Base-by-base conservation (phyloP, 2,329 filamentous ascomycete genomes). In the Curvularia verruculosa region DNA sequence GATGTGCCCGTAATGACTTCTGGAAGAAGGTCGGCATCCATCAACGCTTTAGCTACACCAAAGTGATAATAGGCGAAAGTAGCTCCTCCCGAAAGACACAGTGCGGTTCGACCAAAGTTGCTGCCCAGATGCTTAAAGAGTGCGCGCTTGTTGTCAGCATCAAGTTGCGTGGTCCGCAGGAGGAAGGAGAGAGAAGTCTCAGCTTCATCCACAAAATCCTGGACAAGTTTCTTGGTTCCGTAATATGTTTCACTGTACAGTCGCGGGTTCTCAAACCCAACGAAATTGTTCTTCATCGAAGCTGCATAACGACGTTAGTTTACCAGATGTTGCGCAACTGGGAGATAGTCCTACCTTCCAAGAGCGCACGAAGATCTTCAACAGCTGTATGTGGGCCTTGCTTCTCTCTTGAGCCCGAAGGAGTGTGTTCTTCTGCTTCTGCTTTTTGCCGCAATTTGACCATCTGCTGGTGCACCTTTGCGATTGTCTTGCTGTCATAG, bases 211-310 rank as follows among this genome's bases (percentile, higher is more conserved):
- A 96, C 81, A 71, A 94, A 98, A 53, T 88, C 87, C 77, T 98
- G 95, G 28, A 96, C 91, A 63, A 97, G 78, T 59, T 95, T 87
- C 77, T 99, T 99, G n/a, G 95, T 98, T 29, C 95, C 95, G 67
- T 92, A 96, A 74, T 99, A 99, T 3, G 94, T 96, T 79, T 98
- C 93, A 69, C 91, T 96, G 75, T 99, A 99, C n/a, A 99, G 79
- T 52, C 92, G 85, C 9, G 94, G 87, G 69, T 96, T 98, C 76
- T 99, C 95, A 13, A 96, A 88, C 0, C 95, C 95, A 18, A 91
- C 92, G 77, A 98, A 99, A 73, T 99, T 98, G 77, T 93, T 96
- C 83, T 97, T 99, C 67, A 97, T 89, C 73, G 93, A 98, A 13
- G 91, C 91, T 52, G 19, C 10, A 36, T 40, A 13, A 43, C 1